These are phyloP conservation scores for Trichophyton mentagrophytes DNA, from an alignment of 2,329 filamentous ascomycete genomes.

Conservation along the genomic window DNA sequence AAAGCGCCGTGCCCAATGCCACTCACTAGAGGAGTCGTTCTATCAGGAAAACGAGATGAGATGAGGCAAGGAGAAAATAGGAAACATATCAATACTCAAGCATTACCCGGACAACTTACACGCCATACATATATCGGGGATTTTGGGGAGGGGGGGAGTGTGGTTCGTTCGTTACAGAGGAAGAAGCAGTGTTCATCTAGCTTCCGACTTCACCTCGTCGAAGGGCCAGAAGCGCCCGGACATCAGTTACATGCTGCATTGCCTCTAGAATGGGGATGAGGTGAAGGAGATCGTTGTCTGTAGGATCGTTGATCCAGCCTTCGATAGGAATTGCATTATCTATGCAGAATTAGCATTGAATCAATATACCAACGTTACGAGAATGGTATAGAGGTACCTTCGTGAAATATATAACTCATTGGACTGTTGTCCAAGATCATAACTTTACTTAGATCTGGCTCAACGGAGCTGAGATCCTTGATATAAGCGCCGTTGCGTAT, in stretches of 20 bases:
- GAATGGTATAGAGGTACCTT: conserved; percentile 49
- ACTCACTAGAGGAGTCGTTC: background rate
- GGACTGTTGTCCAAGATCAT: conserved; percentile 99
- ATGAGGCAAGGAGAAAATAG: background rate
- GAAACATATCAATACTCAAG: background rate
- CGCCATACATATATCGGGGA: background rate
- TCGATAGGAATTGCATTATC: conserved; percentile 99
- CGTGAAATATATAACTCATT: conserved; percentile 95
- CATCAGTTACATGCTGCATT: conserved; percentile 91
- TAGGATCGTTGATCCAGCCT: conserved; percentile 98
- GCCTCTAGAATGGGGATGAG: conserved; percentile 86
- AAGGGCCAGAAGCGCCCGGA: conserved; percentile 76
- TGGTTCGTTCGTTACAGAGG: background rate
- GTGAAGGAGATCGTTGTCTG: conserved; percentile 87
- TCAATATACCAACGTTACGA: too few species aligned
- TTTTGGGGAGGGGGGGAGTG: background rate
- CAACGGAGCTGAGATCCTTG: conserved; percentile 90
- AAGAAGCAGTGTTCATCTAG: conserved; percentile 9
- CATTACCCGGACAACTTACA: background rate
- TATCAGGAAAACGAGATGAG: background rate
- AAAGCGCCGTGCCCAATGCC: background rate
- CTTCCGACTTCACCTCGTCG: conserved; percentile 59
- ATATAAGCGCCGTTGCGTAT: conserved; percentile 93
- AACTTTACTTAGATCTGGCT: conserved; percentile 92
- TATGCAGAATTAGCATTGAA: conserved; percentile 26